These are phyloP conservation scores for Cordyceps cateniannulata DNA, from an alignment of 2,329 filamentous ascomycete species.

Conservation along the genomic window DNA sequence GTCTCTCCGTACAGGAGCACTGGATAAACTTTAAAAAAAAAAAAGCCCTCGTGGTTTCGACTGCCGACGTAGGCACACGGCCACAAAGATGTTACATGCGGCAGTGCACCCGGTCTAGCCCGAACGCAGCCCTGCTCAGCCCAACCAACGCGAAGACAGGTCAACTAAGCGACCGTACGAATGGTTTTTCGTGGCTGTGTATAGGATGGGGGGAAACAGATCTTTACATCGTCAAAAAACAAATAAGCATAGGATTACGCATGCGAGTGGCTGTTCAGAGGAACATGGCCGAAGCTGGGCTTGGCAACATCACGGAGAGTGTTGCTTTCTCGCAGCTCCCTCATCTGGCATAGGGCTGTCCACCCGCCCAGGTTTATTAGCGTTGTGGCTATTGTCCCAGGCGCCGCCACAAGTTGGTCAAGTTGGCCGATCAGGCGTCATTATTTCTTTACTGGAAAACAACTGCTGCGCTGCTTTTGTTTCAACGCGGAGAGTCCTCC, in stretches of 20 bases:
- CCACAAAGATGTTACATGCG: background rate
- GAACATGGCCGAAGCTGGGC: background rate
- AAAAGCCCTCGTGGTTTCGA: no score
- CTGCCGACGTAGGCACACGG: no score
- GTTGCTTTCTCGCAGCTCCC: background rate
- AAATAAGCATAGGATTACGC: conserved; percentile 3
- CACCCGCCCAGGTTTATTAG: background rate
- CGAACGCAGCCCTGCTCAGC: background rate
- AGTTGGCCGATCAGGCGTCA: background rate
- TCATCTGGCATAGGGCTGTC: conserved; percentile 1
- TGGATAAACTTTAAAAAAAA: no score
- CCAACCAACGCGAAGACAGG: background rate
- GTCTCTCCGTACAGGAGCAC: background rate
- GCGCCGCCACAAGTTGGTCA: background rate
- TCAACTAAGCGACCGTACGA: background rate
- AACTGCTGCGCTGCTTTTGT: no score
- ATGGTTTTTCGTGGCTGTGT: background rate
- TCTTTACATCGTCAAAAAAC: background rate
- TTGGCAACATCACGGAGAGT: background rate
- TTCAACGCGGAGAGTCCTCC: background rate
- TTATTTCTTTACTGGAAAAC: no score
- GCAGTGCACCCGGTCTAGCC: background rate
- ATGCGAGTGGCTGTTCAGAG: background rate
- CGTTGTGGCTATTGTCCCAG: background rate
- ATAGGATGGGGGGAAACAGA: background rate